phyloP scores from a whole-genome alignment of 768 basidiomycete species.

The Mycena rebaudengoi region DNA sequence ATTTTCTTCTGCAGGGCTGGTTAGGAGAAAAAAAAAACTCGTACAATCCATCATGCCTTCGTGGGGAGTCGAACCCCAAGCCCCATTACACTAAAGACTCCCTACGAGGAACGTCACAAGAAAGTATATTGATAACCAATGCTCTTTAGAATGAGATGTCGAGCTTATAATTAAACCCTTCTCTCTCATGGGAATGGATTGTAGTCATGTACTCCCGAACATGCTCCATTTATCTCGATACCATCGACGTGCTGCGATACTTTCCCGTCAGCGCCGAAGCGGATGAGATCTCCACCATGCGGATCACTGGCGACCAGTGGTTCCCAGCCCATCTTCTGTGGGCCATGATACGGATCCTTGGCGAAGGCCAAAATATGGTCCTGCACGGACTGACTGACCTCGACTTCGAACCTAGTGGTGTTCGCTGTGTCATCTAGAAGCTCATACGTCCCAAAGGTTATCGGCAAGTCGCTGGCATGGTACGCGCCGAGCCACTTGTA shows the following conservation, averaged over 20 bases:
- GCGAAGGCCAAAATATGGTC: slow-evolving; percentile 1
- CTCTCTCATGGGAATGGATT: slow-evolving; percentile 1
- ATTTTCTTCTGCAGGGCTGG: too few relatives aligned
- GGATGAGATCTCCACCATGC: slow-evolving; percentile 1
- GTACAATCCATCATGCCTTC: too few relatives aligned
- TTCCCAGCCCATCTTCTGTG: slow-evolving; percentile 2
- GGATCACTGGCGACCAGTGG: slow-evolving; percentile 5
- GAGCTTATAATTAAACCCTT: background rate
- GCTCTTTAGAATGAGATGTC: background rate
- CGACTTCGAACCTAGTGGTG: slow-evolving; percentile 4
- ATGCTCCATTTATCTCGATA: slow-evolving; percentile 1
- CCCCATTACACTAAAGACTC: too few relatives aligned
- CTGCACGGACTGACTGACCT: slow-evolving; percentile 2
- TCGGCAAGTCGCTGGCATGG: slow-evolving; percentile 9
- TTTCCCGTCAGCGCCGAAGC: slow-evolving; percentile 1
- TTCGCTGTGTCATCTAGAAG: slow-evolving; percentile 6
- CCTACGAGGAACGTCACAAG: too few relatives aligned
- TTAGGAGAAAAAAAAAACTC: too few relatives aligned
- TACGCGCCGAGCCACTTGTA: slow-evolving; percentile 7
- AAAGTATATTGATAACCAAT: background rate
- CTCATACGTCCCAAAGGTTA: background rate
- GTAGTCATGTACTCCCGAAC: background rate
- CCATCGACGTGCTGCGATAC: slow-evolving; percentile 3
- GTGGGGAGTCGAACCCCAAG: too few relatives aligned
- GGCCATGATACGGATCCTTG: slow-evolving; percentile 6